Base-by-base conservation (phyloP, 371 early-diverging fungal genomes). In the Syncephalastrum sp. region DNA sequence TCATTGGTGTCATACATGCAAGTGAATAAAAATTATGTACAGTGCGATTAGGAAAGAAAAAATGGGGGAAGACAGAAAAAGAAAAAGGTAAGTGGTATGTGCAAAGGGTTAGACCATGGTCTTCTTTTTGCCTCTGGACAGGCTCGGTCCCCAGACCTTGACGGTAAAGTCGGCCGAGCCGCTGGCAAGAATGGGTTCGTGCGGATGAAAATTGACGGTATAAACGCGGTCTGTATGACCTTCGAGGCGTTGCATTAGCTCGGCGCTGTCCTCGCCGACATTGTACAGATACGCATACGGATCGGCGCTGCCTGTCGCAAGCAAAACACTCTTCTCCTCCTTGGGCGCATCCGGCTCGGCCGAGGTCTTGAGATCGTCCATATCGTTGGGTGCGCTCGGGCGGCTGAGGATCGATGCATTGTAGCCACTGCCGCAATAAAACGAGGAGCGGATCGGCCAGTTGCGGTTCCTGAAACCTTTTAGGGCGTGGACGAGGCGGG, bases 191-290 rank as follows among this genome's bases (percentile, higher is more conserved):
- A 91, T 82, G 13, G 90, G 87, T 47, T 94, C 91, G 1, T 78
- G 79, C 12, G 93, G 92, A 68, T 93, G 93, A 59, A 92, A 94
- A 54, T 86, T 82, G 4, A 90, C 90, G 16, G 87, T 82, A 63
- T 94, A 93, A 1, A 94, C 94, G 47, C 91, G 81, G 52, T 92
- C 93, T 3, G 91, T 87, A 57, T 94, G 94, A 0, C 93, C 94
- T 64, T 91, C 89, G 29, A 92, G 73, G 45, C 88, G 74, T 60
- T 93, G 94, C 60, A 92, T 67, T 15, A 91, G 64, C 44, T 89
- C 88, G 19, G 82, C 82, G 13, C 83, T 78, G 14, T 86, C 89
- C 84, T 86, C 86, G 21, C 89, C 89, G 3, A 91, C 82, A 56
- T 83, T 84, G 67, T 89, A 94, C 27, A 94, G 63, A 63, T 94